Conservation (phyloP, 2,329 filamentous ascomycete species). For the Tolypocladium pustulatum region DNA sequence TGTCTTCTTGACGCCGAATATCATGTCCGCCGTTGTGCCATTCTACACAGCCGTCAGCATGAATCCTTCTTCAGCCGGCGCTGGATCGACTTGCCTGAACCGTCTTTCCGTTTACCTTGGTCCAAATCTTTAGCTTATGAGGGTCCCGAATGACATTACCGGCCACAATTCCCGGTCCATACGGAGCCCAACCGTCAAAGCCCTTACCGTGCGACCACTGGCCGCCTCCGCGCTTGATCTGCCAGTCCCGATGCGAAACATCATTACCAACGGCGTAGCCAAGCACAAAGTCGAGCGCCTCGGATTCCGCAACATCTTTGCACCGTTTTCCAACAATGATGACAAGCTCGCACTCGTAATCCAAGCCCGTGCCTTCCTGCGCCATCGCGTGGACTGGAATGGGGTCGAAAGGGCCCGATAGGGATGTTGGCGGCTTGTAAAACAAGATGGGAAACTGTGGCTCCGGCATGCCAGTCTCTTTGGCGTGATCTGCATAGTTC, state of each 20-base stretch:
- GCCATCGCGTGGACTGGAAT: constrained; percentile 57
- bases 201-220: constrained; percentile 67
- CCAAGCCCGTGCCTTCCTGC: constrained; percentile 54
- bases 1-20: constrained; percentile 49
- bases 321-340: constrained; percentile 60
- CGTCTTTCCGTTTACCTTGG: constrained; percentile 47
- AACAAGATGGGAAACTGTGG: constrained; percentile 66
- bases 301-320: constrained; percentile 50
- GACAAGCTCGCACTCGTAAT: constrained; percentile 75
- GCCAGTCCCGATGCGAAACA: constrained; percentile 71
- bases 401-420: constrained; percentile 52
- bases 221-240: constrained; percentile 54
- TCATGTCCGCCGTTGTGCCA: constrained; percentile 49
- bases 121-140: constrained; percentile 44
- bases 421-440: constrained; percentile 49
- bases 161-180: constrained; percentile 60
- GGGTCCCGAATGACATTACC: constrained; percentile 43
- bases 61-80: neutral
- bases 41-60: constrained; percentile 21
- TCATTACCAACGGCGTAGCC: constrained; percentile 71
- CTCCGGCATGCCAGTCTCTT: constrained; percentile 57
- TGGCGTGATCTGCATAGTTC: constrained; percentile 63
- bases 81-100: constrained; percentile 34
- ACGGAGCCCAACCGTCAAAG: constrained; percentile 67
- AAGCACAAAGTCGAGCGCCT: constrained; percentile 61